These are phyloP conservation scores for Melocanna baccifera DNA, from an alignment of 176 grass and related monocot species.

Conservation along the genomic window DNA sequence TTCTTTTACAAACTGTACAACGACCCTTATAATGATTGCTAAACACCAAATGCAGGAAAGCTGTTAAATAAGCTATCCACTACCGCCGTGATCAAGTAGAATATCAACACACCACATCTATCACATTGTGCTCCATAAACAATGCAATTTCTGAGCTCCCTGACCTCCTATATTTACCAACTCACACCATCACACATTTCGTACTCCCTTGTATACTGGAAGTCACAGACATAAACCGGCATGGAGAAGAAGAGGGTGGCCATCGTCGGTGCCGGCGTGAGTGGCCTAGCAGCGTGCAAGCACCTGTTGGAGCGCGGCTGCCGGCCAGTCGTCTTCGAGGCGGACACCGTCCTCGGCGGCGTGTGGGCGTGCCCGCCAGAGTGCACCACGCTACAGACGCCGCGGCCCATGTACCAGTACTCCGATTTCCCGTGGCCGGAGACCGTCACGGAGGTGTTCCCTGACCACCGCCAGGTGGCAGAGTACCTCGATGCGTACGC, in stretches of 20 bases:
- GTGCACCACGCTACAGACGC: slow-evolving; percentile 50
- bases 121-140: too few relatives aligned
- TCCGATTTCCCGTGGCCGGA: slow-evolving; percentile 67
- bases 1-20: too few relatives aligned
- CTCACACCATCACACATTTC: too few relatives aligned
- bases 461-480: slow-evolving; percentile 32
- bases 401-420: slow-evolving; percentile 38
- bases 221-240: too few relatives aligned
- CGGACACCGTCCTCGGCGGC: slow-evolving; percentile 38
- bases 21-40: too few relatives aligned
- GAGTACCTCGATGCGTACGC: slow-evolving; percentile 57
- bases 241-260: slow-evolving; percentile 44
- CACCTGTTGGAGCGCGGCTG: slow-evolving; percentile 47
- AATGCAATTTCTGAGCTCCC: too few relatives aligned
- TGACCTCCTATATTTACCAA: too few relatives aligned
- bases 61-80: too few relatives aligned
- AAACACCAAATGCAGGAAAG: too few relatives aligned
- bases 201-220: too few relatives aligned
- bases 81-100: too few relatives aligned
- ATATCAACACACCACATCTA: too few relatives aligned
- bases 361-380: slow-evolving; percentile 45
- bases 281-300: slow-evolving; percentile 65
- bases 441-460: slow-evolving; percentile 21
- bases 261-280: slow-evolving; percentile 56
- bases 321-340: slow-evolving; percentile 50